Evolutionary conservation across 106 monocot genomes (phyloP).

Genomic region (Dendrobium chrysotoxum): DNA sequence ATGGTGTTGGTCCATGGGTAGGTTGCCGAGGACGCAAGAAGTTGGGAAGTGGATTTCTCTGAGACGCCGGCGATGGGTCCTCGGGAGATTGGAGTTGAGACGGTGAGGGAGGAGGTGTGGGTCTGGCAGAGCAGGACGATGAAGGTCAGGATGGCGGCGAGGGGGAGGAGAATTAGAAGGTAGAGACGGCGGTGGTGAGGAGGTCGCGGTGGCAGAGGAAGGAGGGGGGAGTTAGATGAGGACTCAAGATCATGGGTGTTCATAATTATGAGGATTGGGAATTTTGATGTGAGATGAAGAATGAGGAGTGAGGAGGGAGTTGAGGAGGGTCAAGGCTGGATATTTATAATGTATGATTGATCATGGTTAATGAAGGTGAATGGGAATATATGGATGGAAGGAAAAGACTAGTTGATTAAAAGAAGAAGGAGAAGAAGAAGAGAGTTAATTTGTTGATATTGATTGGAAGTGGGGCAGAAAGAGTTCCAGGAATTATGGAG

Average conservation of each 20-base stretch:
- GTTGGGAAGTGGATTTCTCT: constrained; percentile 6
- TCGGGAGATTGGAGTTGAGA: neutral
- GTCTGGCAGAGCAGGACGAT: neutral
- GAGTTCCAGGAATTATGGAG: too few species aligned
- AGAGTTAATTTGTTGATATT: too few species aligned
- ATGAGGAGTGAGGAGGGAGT: neutral
- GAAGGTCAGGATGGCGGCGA: constrained; percentile 2
- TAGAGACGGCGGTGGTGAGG: neutral
- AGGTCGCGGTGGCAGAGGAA: neutral
- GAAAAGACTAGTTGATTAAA: too few species aligned
- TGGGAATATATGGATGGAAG: neutral
- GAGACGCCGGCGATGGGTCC: constrained; percentile 15
- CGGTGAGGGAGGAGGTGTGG: neutral
- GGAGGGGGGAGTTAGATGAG: neutral
- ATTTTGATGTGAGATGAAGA: too few species aligned
- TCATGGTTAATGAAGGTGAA: neutral
- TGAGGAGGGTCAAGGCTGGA: neutral
- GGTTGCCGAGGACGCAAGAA: neutral
- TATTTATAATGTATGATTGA: neutral
- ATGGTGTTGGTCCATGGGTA: constrained; percentile 51
- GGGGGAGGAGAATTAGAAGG: neutral
- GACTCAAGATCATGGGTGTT: neutral
- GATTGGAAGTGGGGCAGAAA: too few species aligned
- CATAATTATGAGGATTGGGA: neutral
- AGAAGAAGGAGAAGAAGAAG: too few species aligned